Evolutionary conservation across 2,329 filamentous ascomycete species (phyloP), one percentile per base, ranked within the genome.

Genomic region (Hypoxylon sp.): DNA sequence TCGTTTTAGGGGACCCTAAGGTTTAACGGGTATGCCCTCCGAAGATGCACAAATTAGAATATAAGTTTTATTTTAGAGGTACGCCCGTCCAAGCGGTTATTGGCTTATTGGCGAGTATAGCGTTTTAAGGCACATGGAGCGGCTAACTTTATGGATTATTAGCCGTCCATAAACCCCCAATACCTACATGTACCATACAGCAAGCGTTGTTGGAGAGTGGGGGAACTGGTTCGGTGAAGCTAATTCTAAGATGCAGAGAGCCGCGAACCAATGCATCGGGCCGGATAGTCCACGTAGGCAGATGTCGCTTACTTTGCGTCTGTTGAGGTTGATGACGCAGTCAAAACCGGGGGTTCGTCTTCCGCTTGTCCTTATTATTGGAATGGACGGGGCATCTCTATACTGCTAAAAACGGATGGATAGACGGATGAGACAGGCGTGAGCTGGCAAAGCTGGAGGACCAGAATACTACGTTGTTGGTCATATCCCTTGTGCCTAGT

Each of bases 191-290:
- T 55, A 25, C 16, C 16, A 32, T 32, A 46, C 32, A 47, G 30
- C 45, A 50, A 30, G 6, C 43, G 14, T 30, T 41, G 45, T 25
- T 41, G n/a, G 23, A 32, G 25, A 23, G 41, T 41, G 25, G 32
- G 32, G 53, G 50, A n/a, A 55, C 47, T 29, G 23, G 51, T 59
- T 39, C 51, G 29, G 19, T 16, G 37, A 39, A 39, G 48, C 29
- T 52, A 27, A 39, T 54, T 39, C 16, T 9, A 34, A 46, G 41
- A 61, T 54, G 56, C 47, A 43, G 34, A 51, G 51, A 67, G 61
- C 56, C 47, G 52, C 43, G 37, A 43, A 41, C 30, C 32, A 34
- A 58, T 48, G 52, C 55, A 63, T 60, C 55, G 41, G 55, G 3
- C 55, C 61, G 51, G 64, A 46, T 34, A 41, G 21, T 23, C 25